Percentiles rank a stretch among this genome's conserved stretches.
Evolutionary conservation across 2,329 filamentous ascomycete species (phyloP).

Genomic region (Pestalotiopsis sp.): DNA sequence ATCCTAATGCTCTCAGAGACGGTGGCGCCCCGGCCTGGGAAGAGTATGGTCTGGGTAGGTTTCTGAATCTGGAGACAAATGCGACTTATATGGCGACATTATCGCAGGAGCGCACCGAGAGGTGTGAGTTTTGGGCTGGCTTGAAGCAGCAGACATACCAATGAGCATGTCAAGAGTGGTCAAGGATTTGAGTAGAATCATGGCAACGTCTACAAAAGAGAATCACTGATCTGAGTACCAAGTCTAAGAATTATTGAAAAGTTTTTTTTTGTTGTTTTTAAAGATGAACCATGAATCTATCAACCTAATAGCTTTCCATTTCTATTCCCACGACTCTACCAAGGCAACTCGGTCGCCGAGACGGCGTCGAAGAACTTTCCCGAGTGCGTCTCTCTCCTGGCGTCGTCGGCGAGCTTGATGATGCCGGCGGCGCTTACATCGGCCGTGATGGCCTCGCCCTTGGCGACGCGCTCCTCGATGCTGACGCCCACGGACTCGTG

Average conservation of each 20-base stretch:
- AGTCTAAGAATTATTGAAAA: no score
- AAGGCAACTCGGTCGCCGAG: constrained; percentile 2
- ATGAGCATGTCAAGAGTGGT: background rate
- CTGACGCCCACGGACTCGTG: constrained; percentile 13
- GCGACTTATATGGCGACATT: background rate
- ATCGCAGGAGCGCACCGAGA: background rate
- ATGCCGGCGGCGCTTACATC: constrained; percentile 20
- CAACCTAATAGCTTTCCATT: background rate
- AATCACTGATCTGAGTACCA: no score
- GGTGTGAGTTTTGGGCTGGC: background rate
- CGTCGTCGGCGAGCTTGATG: constrained; percentile 17
- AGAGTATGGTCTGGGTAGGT: background rate
- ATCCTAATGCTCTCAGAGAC: background rate
- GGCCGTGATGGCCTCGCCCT: constrained; percentile 20
- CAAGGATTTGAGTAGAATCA: background rate
- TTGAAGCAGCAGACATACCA: background rate
- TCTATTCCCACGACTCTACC: background rate
- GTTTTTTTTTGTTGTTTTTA: no score
- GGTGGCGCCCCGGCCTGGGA: background rate
- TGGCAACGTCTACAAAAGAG: no score
- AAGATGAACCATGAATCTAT: background rate
- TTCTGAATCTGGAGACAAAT: background rate
- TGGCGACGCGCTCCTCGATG: constrained; percentile 18
- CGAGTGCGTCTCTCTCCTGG: background rate
- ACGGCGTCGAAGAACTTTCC: constrained; percentile 12